Percentiles rank a stretch among this genome's conserved stretches.
These are phyloP conservation scores for Tubosaeta brunneosetosa DNA, from an alignment of 768 basidiomycete species.

Conservation along the genomic window DNA sequence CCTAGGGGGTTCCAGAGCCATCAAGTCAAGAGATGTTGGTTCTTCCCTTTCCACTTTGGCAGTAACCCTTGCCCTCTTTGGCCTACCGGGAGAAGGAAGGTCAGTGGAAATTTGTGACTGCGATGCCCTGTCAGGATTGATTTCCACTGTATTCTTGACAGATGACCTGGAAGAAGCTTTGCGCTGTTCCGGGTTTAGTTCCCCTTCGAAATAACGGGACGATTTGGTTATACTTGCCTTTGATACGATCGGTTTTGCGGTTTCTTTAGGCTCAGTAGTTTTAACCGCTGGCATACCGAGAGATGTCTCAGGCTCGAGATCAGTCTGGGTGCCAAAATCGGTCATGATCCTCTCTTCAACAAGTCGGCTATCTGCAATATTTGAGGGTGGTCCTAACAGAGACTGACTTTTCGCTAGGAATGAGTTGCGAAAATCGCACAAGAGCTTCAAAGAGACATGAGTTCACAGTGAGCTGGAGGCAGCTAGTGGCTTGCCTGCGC, in stretches of 20 bases:
- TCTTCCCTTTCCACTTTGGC: conserved; percentile 29
- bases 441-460: conserved; percentile 28
- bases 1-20: conserved; percentile 1
- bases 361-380: not conserved
- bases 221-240: conserved; percentile 14
- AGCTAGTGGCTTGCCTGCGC: conserved; percentile 47
- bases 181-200: conserved; percentile 22
- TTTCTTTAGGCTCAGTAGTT: conserved; percentile 19
- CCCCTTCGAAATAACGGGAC: not conserved
- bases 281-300: conserved; percentile 7
- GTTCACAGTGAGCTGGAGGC: conserved; percentile 3
- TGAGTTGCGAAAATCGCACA: conserved; percentile 35
- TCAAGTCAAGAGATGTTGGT: conserved; percentile 2
- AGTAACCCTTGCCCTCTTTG: conserved; percentile 28
- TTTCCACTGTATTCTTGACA: conserved; percentile 14
- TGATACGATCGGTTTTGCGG: conserved; percentile 10
- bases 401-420: conserved; percentile 13
- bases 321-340: conserved; percentile 28
- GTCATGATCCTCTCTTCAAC: conserved; percentile 13
- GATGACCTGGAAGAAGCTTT: conserved; percentile 24
- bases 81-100: conserved; percentile 22
- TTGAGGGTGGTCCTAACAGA: not conserved
- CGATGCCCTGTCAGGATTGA: conserved; percentile 7
- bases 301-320: conserved; percentile 14
- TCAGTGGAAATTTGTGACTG: conserved; percentile 15